Conservation (phyloP, 2,329 filamentous ascomycete species). For the Nemania diffusa region DNA sequence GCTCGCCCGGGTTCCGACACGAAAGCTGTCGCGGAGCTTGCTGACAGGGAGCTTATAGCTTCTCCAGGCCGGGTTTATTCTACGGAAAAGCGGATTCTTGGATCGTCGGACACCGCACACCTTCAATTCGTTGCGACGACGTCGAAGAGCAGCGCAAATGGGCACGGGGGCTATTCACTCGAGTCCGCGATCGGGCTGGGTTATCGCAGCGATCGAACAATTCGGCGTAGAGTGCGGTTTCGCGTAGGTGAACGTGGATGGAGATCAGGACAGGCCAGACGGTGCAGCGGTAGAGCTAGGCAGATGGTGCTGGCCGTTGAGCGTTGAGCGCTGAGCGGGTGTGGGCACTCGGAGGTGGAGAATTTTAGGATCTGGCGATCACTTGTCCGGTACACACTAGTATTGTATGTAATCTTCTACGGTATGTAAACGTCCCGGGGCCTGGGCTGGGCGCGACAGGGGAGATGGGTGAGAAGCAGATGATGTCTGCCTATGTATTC, state of each 20-base stretch:
- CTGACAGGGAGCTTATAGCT: slow-evolving; percentile 34
- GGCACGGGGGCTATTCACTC: not conserved
- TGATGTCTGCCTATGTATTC: not conserved
- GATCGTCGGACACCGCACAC: not conserved
- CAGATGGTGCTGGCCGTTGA: slow-evolving; percentile 3
- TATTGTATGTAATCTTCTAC: slow-evolving; percentile 1
- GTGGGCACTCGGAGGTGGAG: slow-evolving; percentile 33
- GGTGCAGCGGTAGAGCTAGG: slow-evolving; percentile 12
- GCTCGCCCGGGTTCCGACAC: slow-evolving; percentile 26
- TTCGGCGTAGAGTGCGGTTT: slow-evolving; percentile 20
- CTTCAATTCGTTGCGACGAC: slow-evolving; percentile 21
- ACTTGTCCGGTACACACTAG: slow-evolving; percentile 20
- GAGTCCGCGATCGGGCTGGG: not conserved
- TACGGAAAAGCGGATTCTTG: not conserved
- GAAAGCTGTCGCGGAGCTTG: slow-evolving; percentile 12
- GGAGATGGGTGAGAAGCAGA: not conserved
- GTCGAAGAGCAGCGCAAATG: not conserved
- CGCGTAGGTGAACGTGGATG: slow-evolving; percentile 16
- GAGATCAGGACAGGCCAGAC: slow-evolving; percentile 30
- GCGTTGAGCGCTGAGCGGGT: slow-evolving; percentile 12
- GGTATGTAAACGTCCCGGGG: slow-evolving; percentile 8
- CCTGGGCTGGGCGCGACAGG: slow-evolving; percentile 26
- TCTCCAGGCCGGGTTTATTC: not conserved
- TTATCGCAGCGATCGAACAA: not conserved
- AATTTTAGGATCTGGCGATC: slow-evolving; percentile 31